Conservation (phyloP, 306 rosid genomes). For the Mimosa pudica region DNA sequence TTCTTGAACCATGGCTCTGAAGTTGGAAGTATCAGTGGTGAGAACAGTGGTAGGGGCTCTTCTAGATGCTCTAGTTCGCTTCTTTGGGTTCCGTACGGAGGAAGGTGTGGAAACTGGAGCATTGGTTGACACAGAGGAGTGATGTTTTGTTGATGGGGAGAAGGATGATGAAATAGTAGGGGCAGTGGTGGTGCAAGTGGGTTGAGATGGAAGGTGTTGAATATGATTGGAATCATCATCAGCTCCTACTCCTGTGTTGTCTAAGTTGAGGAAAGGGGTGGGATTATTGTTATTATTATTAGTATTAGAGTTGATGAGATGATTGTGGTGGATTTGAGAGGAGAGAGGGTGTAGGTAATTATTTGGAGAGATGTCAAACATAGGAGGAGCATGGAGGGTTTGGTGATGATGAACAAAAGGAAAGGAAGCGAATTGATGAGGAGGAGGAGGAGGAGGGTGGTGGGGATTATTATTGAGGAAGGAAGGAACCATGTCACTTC, state of each 20-base stretch:
- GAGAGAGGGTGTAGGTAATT: constrained; percentile 33
- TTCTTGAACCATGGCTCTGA: constrained; percentile 97
- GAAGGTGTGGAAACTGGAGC: neutral
- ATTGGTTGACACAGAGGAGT: neutral
- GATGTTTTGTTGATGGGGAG: no score
- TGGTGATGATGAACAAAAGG: constrained; percentile 22
- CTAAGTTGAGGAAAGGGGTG: constrained; percentile 49
- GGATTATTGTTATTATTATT: neutral
- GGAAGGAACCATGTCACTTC: constrained; percentile 36
- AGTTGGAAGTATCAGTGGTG: constrained; percentile 87
- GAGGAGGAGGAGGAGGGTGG: constrained; percentile 3
- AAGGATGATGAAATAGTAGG: constrained; percentile 4
- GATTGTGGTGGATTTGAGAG: constrained; percentile 8
- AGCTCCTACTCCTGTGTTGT: neutral
- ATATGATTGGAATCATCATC: no score
- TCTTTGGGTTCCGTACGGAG: constrained; percentile 59
- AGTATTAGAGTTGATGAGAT: constrained; percentile 35
- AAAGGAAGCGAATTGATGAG: constrained; percentile 36
- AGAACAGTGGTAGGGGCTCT: constrained; percentile 92
- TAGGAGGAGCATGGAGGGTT: constrained; percentile 33
- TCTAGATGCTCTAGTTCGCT: constrained; percentile 83
- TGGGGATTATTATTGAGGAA: constrained; percentile 31
- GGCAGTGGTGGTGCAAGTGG: constrained; percentile 25
- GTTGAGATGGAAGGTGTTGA: constrained; percentile 47
- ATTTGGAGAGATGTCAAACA: constrained; percentile 54